phyloP scores from a whole-genome alignment of 169 alveolate species.

The Plasmodium blacklocki region DNA sequence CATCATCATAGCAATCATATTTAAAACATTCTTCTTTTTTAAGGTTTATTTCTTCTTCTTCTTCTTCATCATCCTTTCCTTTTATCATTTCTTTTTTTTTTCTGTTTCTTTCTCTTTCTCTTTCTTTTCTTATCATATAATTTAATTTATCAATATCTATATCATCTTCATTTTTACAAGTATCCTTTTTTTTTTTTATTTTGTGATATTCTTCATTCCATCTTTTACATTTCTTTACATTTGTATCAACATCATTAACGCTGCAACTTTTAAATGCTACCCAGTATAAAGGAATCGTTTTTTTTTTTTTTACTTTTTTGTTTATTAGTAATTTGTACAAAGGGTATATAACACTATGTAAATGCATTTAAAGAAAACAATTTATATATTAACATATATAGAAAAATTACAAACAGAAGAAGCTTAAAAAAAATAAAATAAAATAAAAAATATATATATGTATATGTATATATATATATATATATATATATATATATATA shows the following conservation, averaged over 20 bases:
- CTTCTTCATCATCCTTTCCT: neutral
- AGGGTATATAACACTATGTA: no score
- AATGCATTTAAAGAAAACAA: no score
- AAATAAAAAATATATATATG: no score
- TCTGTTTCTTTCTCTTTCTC: neutral
- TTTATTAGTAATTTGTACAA: neutral
- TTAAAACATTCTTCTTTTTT: neutral
- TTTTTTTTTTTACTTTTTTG: neutral
- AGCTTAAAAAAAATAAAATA: no score
- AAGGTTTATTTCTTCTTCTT: neutral
- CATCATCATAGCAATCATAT: neutral
- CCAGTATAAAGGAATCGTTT: neutral
- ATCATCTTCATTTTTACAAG: neutral
- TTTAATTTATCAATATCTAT: slow-evolving; percentile 12
- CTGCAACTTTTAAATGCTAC: neutral
- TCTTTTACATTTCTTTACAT: neutral
- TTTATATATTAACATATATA: no score
- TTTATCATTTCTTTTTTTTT: neutral
- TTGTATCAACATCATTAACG: neutral
- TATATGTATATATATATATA: no score
- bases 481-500: no score
- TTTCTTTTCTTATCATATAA: slow-evolving; percentile 20
- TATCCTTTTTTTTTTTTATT: neutral
- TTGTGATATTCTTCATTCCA: slow-evolving; percentile 6
- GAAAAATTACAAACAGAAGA: no score